phyloP scores from a whole-genome alignment of 2,329 filamentous ascomycete species.

The Plenodomus tracheiphilus region DNA sequence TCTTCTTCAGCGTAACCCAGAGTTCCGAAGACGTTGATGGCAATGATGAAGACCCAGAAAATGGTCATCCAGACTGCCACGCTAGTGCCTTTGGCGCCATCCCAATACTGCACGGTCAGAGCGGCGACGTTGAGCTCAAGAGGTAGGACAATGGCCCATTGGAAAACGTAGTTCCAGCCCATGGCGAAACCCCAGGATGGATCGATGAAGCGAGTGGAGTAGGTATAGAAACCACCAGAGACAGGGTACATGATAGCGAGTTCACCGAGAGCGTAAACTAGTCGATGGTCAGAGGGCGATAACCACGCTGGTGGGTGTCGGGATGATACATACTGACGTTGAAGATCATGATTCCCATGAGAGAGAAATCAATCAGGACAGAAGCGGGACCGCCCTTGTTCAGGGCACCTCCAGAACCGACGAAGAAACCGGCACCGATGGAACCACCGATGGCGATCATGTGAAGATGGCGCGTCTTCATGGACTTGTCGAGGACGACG shows the following conservation, averaged over 20 bases:
- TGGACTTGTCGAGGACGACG: conserved; percentile 45
- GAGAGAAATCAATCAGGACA: conserved; percentile 45
- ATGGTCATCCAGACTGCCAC: conserved; percentile 44
- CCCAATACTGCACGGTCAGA: conserved; percentile 46
- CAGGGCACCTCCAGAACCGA: conserved; percentile 62
- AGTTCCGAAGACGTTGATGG: conserved; percentile 46
- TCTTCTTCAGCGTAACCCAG: conserved; percentile 48
- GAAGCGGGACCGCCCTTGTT: conserved; percentile 49
- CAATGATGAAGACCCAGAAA: conserved; percentile 43
- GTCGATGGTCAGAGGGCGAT: conserved; percentile 44
- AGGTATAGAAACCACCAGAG: conserved; percentile 57
- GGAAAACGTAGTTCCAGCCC: conserved; percentile 45
- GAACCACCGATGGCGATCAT: conserved; percentile 67
- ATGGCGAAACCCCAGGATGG: conserved; percentile 50
- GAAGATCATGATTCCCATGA: conserved; percentile 46
- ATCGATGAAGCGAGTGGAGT: conserved; percentile 54
- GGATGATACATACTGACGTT: conserved; percentile 38
- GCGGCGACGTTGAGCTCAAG: conserved; percentile 46
- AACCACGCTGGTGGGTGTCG: not conserved
- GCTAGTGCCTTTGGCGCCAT: conserved; percentile 13
- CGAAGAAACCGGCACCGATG: conserved; percentile 66
- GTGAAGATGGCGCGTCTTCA: conserved; percentile 63
- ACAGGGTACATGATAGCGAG: conserved; percentile 64
- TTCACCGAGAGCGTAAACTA: conserved; percentile 55
- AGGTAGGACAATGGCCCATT: conserved; percentile 44